Evolutionary conservation across 257 asterid genomes (phyloP).

Genomic region (Przewalskia tangutica): DNA sequence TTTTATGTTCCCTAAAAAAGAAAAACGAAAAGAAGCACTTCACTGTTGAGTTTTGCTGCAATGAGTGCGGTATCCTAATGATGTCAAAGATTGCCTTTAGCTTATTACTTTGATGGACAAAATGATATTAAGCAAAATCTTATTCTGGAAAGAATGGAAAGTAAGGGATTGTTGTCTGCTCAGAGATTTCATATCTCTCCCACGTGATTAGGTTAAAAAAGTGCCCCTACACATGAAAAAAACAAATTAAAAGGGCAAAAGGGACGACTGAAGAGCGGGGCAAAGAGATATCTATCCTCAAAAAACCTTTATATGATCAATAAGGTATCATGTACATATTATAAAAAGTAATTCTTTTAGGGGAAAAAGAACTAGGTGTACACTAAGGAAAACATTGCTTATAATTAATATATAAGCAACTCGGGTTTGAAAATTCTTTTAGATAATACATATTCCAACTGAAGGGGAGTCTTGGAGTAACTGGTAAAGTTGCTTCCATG

Average conservation of each 20-base stretch:
- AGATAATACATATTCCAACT: background rate
- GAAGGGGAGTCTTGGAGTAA: background rate
- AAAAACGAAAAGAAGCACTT: background rate
- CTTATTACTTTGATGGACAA: background rate
- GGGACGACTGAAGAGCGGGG: too few species aligned
- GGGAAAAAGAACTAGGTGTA: background rate
- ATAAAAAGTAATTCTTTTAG: background rate
- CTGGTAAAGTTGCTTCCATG: too few species aligned
- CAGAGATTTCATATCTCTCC: too few species aligned
- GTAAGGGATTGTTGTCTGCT: too few species aligned
- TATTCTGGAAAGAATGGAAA: too few species aligned
- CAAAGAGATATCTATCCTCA: background rate
- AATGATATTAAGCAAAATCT: too few species aligned
- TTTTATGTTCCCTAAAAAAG: background rate
- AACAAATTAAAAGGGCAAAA: background rate
- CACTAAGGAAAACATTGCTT: background rate
- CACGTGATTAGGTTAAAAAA: too few species aligned
- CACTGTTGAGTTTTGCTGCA: background rate
- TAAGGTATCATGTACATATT: background rate
- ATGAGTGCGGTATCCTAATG: background rate
- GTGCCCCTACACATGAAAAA: too few species aligned
- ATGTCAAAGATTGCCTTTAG: background rate
- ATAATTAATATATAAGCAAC: background rate
- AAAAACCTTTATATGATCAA: background rate
- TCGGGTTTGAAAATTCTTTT: background rate